Evolutionary conservation across 768 basidiomycete genomes (phyloP).

Genomic region (Saitozyma sp.): DNA sequence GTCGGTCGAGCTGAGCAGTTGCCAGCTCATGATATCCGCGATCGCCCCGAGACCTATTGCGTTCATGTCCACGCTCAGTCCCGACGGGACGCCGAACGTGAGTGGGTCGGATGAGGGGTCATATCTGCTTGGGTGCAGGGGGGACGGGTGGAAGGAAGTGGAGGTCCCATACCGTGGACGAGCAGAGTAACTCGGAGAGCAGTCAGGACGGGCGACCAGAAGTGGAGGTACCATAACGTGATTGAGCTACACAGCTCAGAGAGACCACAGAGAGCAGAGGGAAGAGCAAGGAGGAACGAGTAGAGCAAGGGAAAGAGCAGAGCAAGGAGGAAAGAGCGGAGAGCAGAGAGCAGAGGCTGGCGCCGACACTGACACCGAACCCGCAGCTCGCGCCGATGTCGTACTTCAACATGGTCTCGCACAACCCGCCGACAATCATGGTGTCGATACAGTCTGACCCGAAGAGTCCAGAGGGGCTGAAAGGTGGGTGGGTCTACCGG

Average conservation of each 20-base stretch:
- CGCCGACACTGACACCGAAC: no score
- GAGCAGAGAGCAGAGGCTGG: no score
- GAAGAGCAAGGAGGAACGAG: no score
- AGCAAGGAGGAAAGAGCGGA: no score
- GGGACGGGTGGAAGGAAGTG: background rate
- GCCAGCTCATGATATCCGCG: constrained; percentile 33
- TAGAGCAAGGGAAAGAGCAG: no score
- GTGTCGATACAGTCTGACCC: constrained; percentile 58
- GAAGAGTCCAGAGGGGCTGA: constrained; percentile 22
- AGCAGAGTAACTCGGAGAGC: no score
- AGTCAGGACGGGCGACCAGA: no score
- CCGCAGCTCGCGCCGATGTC: constrained; percentile 48
- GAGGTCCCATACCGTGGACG: no score
- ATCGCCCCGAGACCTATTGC: constrained; percentile 37
- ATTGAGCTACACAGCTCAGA: no score
- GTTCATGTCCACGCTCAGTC: constrained; percentile 24
- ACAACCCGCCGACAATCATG: constrained; percentile 68
- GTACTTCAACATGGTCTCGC: constrained; percentile 66
- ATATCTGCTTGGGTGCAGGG: constrained; percentile 1
- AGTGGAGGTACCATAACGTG: no score
- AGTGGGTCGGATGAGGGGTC: constrained; percentile 6
- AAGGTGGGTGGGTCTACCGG: constrained; percentile 25
- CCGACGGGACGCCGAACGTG: constrained; percentile 28
- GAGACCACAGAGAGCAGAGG: no score
- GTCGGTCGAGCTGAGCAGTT: no score